Conservation (phyloP, 2,329 filamentous ascomycete species). For the Coniochaeta sp. region DNA sequence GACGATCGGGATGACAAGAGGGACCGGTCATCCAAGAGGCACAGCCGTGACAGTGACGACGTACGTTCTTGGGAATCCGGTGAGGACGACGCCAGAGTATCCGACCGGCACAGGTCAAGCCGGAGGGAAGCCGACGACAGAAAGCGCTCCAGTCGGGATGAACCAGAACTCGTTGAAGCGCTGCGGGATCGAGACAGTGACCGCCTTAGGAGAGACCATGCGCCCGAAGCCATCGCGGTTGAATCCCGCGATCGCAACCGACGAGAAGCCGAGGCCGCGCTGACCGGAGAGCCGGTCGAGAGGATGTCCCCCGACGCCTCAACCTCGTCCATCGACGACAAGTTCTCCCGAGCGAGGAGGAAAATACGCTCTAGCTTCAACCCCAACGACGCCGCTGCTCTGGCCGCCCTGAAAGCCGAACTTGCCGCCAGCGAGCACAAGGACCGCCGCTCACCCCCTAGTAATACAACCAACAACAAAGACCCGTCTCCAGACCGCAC, state of each 20-base stretch:
- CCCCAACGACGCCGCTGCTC: slow-evolving; percentile 43
- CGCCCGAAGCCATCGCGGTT: slow-evolving; percentile 7
- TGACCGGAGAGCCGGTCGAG: slow-evolving; percentile 25
- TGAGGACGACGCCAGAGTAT: background rate
- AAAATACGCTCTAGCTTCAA: slow-evolving; percentile 37
- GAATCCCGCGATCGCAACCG: slow-evolving; percentile 17
- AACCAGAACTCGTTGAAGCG: background rate
- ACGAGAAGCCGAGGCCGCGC: slow-evolving; percentile 30
- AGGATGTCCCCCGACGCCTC: slow-evolving; percentile 24
- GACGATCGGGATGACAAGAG: slow-evolving; percentile 28
- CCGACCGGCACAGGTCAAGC: background rate
- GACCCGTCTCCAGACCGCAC: background rate
- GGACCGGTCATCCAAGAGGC: slow-evolving; percentile 12
- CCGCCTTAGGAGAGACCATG: slow-evolving; percentile 10
- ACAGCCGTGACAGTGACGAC: background rate
- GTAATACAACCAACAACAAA: background rate
- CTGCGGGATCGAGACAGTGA: slow-evolving; percentile 7
- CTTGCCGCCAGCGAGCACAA: slow-evolving; percentile 32
- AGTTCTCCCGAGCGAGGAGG: slow-evolving; percentile 8
- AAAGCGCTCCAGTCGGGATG: background rate
- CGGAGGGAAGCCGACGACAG: slow-evolving; percentile 1
- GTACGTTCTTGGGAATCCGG: slow-evolving; percentile 1
- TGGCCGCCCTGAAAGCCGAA: slow-evolving; percentile 45
- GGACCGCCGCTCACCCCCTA: slow-evolving; percentile 7
- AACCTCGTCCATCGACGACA: background rate